Conservation (phyloP, 441 rosid genomes). For the Euphorbia neoarborescens region DNA sequence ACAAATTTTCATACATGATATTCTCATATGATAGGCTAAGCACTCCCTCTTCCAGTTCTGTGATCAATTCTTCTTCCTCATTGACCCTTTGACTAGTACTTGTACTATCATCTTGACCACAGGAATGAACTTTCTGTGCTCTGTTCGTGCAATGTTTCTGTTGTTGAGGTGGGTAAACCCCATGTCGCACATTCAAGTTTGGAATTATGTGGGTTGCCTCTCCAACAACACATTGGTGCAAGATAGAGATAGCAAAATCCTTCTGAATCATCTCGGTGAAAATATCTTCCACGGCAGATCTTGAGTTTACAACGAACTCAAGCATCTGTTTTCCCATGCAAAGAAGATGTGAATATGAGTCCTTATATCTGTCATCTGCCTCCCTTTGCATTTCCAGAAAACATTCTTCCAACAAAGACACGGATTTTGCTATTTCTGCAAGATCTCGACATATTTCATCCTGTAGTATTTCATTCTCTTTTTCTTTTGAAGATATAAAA, state of each 20-base stretch:
- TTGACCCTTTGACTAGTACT: constrained; percentile 22
- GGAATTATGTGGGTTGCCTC: constrained; percentile 25
- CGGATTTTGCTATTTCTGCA: constrained; percentile 38
- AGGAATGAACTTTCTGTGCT: constrained; percentile 16
- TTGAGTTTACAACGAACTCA: constrained; percentile 27
- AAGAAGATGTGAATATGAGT: neutral
- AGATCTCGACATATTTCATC: constrained; percentile 36
- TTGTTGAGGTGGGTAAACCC: constrained; percentile 20
- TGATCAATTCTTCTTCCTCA: constrained; percentile 22
- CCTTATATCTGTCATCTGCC: neutral
- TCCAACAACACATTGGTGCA: neutral
- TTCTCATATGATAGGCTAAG: constrained; percentile 24
- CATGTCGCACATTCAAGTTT: constrained; percentile 25
- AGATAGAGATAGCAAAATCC: constrained; percentile 29
- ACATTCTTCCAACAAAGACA: constrained; percentile 52
- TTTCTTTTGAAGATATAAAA: constrained; percentile 41
- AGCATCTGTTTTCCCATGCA: neutral
- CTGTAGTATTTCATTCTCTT: constrained; percentile 42
- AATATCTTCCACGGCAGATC: neutral
- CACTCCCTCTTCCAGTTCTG: constrained; percentile 29
- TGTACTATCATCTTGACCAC: constrained; percentile 19
- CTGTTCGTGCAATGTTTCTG: constrained; percentile 22
- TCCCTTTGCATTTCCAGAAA: constrained; percentile 41
- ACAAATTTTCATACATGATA: constrained; percentile 40
- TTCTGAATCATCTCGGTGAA: constrained; percentile 25